Evolutionary conservation across 257 asterid genomes (phyloP), one percentile per base, ranked within the genome.

Genomic region (Penstemon newberryi): DNA sequence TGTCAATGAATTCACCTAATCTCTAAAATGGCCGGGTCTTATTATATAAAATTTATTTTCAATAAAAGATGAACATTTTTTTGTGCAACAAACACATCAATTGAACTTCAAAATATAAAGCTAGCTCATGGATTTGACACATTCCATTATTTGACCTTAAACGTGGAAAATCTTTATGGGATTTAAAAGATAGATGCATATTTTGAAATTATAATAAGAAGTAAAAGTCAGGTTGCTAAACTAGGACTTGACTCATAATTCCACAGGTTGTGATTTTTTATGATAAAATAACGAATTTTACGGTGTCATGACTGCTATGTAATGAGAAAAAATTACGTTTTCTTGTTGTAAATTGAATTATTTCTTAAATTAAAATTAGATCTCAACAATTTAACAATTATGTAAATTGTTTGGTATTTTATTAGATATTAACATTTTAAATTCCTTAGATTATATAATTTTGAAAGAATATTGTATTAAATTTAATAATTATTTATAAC

Each of bases 181-280:
- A 38, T n/a, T 10, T 59, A 25, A 66, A 63, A 73, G 36, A 7
- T 38, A 44, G 64, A 57, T 56, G 42, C 67, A 41, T 12, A 13
- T 15, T 47, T 46, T 65, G 71, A 46, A 51, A 76, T 66, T 65
- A 5, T 57, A 57, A 2, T 8, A 52, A 43, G 47, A 10, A 5
- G 58, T 18, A 66, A 71, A 66, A 47, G 44, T 44, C 49, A 64
- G 67, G 71, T 63, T 62, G 71, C 59, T 60, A 57, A 57, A 62
- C 56, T 67, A 36, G 69, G 74, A 67, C 71, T 60, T 60, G 74
- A 54, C 77, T 39, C 36, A 57, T 46, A 8, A 12, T 75, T 37
- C 65, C 38, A 69, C 41, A 42, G 43, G 47, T 36, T 13, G 56
- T 46, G 4, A 58, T 42, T 13, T 36, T 38, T 9, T 36, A 25